Evolutionary conservation across 768 basidiomycete genomes (phyloP), one percentile per base, ranked within the genome.

Genomic region (Lentinula aciculospora): DNA sequence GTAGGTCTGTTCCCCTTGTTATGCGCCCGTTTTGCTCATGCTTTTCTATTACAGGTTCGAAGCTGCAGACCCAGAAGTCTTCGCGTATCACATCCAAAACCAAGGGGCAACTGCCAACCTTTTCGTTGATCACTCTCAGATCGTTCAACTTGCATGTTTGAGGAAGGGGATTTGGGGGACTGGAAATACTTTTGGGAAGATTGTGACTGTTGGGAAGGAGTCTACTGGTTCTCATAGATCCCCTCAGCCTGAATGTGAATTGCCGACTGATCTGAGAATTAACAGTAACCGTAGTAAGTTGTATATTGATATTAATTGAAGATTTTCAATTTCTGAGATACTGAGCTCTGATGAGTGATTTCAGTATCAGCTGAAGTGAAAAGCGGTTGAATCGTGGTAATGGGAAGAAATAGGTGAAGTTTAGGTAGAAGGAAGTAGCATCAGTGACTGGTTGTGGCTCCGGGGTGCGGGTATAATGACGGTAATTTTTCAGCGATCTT

Each of bases 101-200:
- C 72, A 72, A 62, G 75, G 74, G 21, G 70, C 72, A 10, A 71
- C 72, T 46, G 70, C 73, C 25, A 77, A 78, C 59, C 57, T 76
- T 54, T 77, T 77, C 63, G 67, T 77, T 54, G 76, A 77, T 61
- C 77, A 77, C 53, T 74, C 73, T 47, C 76, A 77, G 56, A 71
- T 74, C 53, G 74, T 78, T 40, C 75, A 79, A 63, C 67, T 77
- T 51, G 72, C 74, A 6, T 77, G 75, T 63, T 65, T 76, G 50
- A 66, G 75, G 53, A 71, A 71, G 34, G 76, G 76, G 23, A 76
- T 79, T 19, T 78, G 76, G 76, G 75, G 76, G 32, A 76, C 76
- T 32, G 73, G 72, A 29, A 66, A 68, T 51, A 78, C 75, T 17
- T 77, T 78, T 56, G 73, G 68, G n/a, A 67, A 72, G 42, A 66